These are phyloP conservation scores for Tolypocladium amazonense DNA, from an alignment of 2,329 filamentous ascomycete species.

Conservation along the genomic window DNA sequence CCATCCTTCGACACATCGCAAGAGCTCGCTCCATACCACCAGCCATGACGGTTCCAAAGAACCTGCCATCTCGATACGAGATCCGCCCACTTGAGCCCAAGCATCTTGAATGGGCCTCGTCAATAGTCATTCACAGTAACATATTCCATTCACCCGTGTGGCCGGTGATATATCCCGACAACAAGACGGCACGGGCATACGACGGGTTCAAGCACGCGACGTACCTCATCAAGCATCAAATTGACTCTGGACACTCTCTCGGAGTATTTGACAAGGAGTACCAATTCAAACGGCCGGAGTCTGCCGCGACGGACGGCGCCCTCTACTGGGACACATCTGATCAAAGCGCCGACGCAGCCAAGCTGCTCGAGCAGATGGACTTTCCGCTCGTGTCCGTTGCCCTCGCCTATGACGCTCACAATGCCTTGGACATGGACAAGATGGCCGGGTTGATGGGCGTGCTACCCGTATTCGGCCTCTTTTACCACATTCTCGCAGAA, in stretches of 20 bases:
- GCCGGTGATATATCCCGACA: slow-evolving; percentile 8
- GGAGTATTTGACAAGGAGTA: slow-evolving; percentile 15
- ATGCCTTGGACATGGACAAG: slow-evolving; percentile 5
- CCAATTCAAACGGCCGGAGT: slow-evolving; percentile 9
- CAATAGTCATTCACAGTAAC: slow-evolving; percentile 15
- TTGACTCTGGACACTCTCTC: slow-evolving; percentile 9
- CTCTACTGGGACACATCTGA: slow-evolving; percentile 16
- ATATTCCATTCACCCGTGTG: slow-evolving; percentile 13
- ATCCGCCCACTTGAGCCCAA: slow-evolving; percentile 14
- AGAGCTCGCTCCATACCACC: not conserved
- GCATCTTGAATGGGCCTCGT: slow-evolving; percentile 12
- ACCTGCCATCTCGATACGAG: slow-evolving; percentile 4
- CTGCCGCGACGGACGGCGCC: slow-evolving; percentile 9
- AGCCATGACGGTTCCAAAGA: not conserved
- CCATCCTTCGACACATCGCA: not conserved
- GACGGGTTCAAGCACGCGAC: not conserved
- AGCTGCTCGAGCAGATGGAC: slow-evolving; percentile 19
- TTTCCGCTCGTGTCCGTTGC: slow-evolving; percentile 19
- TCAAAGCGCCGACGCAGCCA: slow-evolving; percentile 1
- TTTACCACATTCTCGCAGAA: not conserved
- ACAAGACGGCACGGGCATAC: slow-evolving; percentile 7
- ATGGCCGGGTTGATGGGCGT: not conserved
- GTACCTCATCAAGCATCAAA: slow-evolving; percentile 9
- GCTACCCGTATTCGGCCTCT: not conserved
- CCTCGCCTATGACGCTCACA: slow-evolving; percentile 14